Evolutionary conservation across 106 monocot genomes (phyloP).

Genomic region (Dioscorea dumetorum): DNA sequence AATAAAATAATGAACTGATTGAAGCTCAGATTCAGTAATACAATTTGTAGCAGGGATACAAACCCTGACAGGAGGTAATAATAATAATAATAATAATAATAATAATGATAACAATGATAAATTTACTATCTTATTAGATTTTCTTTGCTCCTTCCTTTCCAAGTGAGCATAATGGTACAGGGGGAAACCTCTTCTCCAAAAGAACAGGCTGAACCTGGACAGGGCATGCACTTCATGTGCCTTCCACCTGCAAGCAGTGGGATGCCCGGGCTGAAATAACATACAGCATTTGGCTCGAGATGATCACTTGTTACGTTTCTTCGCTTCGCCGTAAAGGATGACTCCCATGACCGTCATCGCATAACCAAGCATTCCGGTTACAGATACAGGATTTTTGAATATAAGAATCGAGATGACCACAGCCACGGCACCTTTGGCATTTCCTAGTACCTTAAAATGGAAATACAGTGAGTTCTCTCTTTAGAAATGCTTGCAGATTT

Average conservation of each 20-base stretch:
- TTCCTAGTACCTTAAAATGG: constrained; percentile 76
- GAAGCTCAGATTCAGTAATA: too few species aligned
- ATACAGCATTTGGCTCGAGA: not conserved
- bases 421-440: constrained; percentile 91
- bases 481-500: too few species aligned
- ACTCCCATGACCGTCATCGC: constrained; percentile 74
- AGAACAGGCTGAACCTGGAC: not conserved
- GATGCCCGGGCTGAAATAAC: not conserved
- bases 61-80: too few species aligned
- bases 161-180: not conserved
- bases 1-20: too few species aligned
- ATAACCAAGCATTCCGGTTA: constrained; percentile 87
- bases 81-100: too few species aligned
- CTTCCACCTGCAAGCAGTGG: not conserved
- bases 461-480: not conserved
- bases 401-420: constrained; percentile 88
- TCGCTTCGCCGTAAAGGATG: constrained; percentile 80
- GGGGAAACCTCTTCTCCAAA: not conserved
- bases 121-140: not conserved
- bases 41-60: too few species aligned
- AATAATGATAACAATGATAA: too few species aligned
- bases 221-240: not conserved
- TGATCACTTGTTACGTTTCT: constrained; percentile 64
- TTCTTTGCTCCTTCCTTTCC: not conserved
- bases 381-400: constrained; percentile 78